Evolutionary conservation across 495 filamentous ascomycete species (phyloP), one percentile per base, ranked within the genome.

Genomic region (Lentithecium fluviatile): DNA sequence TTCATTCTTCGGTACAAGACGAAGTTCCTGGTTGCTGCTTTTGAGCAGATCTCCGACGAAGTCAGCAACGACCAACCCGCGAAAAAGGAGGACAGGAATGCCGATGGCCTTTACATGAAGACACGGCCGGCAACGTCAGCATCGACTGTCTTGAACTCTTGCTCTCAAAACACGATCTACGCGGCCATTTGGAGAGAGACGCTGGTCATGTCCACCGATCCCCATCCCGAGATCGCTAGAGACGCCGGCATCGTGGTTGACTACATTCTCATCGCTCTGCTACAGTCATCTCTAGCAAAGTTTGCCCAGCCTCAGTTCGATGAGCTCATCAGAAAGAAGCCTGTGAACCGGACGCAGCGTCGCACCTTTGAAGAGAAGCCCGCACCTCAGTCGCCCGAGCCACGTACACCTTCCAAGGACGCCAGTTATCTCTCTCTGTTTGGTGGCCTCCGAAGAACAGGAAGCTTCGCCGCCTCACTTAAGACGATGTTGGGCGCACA

Each of bases 101-200:
- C 46, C 13, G 67, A 67, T 20, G 67, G 59, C 29, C 54, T 67
- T 13, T 62, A 64, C 50, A 58, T 68, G 50, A 61, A 61, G 36
- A 17, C 45, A 34, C 51, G 46, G 24, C 38, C 42, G 6, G 21
- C 19, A n/a, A 29, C 26, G 17, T 29, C 32, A 0, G 42, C 51
- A 20, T 23, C 51, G 1, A 20, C 52, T 34, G 32, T 12, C n/a
- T 43, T 66, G 11, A 71, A 70, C 37, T 66, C 65, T 5, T 69
- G 96, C 11, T 90, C 91, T 11, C 85, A 87, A 25, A 90, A 95
- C 64, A 95, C 90, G 0, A 87, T 96, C 17, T 96, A 92, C 71
- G 87, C 89, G 8, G 87, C 91, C 0, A 87, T 95, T 56, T 97
- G 94, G 94, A 92, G 95, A 70, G 92, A 96, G 56, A 78, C 96